These are phyloP conservation scores for Saccharum officinarum DNA, from an alignment of 176 grass and related monocot genomes.

Conservation along the genomic window DNA sequence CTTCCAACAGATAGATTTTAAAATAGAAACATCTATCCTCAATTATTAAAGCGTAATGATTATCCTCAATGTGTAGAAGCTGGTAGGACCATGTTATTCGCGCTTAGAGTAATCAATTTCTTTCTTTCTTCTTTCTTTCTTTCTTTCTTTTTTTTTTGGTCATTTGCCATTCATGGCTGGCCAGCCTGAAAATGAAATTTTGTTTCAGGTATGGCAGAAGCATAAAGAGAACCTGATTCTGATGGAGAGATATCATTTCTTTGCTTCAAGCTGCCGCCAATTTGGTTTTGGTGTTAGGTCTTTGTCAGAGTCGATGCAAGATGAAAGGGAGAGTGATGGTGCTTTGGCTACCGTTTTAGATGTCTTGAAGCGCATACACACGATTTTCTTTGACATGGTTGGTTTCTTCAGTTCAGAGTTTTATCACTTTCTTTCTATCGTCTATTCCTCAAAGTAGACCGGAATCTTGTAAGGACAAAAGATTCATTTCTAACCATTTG, in stretches of 20 bases:
- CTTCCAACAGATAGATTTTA: not conserved
- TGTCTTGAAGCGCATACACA: conserved; percentile 69
- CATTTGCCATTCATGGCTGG: not conserved
- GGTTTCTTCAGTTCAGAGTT: conserved; percentile 9
- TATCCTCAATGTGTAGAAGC: not conserved
- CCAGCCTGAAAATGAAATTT: not conserved
- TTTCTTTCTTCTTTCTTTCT: too few species aligned
- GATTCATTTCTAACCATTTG: not conserved
- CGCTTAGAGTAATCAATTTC: not conserved
- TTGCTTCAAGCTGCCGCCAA: conserved; percentile 71
- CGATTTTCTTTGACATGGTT: conserved; percentile 83
- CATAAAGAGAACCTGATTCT: conserved; percentile 95
- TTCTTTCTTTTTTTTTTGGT: not conserved
- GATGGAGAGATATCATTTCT: conserved; percentile 96
- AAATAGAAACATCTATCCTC: not conserved
- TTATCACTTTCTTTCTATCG: not conserved
- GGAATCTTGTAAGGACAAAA: not conserved
- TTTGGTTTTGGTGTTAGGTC: conserved; percentile 62
- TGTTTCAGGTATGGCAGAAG: conserved; percentile 81
- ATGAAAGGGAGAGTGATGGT: conserved; percentile 85
- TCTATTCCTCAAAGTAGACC: not conserved
- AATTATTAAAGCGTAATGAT: not conserved
- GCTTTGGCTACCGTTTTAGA: conserved; percentile 75
- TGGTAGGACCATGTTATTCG: not conserved
- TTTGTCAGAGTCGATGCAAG: conserved; percentile 68